Conservation (phyloP, 139 green algal genomes). For the Monoraphidium neglectum region DNA sequence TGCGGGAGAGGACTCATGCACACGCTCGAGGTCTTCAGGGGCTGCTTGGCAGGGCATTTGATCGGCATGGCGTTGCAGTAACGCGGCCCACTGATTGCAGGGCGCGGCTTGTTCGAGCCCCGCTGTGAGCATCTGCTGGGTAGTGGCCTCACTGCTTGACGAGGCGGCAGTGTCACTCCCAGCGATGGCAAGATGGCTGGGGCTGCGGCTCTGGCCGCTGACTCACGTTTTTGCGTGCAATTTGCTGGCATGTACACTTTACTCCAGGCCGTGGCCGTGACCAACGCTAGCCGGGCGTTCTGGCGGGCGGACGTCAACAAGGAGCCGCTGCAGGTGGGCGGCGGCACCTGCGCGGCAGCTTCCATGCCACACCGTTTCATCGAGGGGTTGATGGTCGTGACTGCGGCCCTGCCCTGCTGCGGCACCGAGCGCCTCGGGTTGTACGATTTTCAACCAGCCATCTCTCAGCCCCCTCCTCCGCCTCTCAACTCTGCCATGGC, state of each 20-base stretch:
- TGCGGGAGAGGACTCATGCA: neutral
- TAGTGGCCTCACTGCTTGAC: too few species aligned
- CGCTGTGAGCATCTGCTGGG: too few species aligned
- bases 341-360: too few species aligned
- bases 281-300: constrained; percentile 76
- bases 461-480: neutral
- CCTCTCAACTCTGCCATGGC: neutral
- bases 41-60: neutral
- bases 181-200: too few species aligned
- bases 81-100: too few species aligned
- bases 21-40: neutral
- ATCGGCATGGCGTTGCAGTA: too few species aligned
- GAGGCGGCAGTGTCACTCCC: too few species aligned
- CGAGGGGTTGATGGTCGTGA: too few species aligned
- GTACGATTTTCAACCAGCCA: neutral
- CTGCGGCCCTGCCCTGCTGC: neutral
- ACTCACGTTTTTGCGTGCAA: too few species aligned
- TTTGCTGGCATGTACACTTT: constrained; percentile 47
- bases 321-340: constrained; percentile 53
- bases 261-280: constrained; percentile 81
- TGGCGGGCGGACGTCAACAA: constrained; percentile 88
- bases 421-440: neutral
- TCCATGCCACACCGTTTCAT: too few species aligned
- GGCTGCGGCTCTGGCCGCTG: too few species aligned
- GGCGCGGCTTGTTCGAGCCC: too few species aligned